Evolutionary conservation across 2,329 filamentous ascomycete species (phyloP).

Genomic region (Penicillium sp.): DNA sequence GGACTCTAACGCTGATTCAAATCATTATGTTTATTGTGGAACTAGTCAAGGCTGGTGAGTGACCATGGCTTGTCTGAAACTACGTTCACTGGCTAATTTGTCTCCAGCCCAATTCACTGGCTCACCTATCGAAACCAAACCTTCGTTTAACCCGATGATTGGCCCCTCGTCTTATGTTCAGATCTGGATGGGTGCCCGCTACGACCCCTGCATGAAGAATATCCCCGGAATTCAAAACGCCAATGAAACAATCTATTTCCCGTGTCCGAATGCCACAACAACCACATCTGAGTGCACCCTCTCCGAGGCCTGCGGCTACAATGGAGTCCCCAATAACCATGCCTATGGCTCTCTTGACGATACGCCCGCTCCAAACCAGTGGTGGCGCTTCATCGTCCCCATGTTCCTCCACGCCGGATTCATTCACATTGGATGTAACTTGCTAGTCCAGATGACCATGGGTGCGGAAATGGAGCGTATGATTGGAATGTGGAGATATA

Average conservation of each 20-base stretch:
- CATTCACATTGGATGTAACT: constrained; percentile 93
- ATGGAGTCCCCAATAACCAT: constrained; percentile 68
- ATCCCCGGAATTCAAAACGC: constrained; percentile 43
- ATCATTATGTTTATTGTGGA: constrained; percentile 85
- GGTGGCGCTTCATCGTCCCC: constrained; percentile 93
- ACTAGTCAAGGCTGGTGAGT: constrained; percentile 77
- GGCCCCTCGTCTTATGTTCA: constrained; percentile 86
- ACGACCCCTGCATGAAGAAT: constrained; percentile 92
- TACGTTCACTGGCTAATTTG: constrained; percentile 1
- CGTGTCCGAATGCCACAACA: constrained; percentile 78
- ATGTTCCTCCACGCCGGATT: constrained; percentile 95
- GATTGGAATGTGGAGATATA: constrained; percentile 85
- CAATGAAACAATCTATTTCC: constrained; percentile 54
- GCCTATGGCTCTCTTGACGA: constrained; percentile 53
- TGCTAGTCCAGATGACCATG: constrained; percentile 85
- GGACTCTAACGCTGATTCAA: constrained; percentile 74
- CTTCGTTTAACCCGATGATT: constrained; percentile 94
- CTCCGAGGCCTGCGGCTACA: constrained; percentile 80
- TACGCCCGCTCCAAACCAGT: constrained; percentile 76
- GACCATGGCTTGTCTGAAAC: not conserved
- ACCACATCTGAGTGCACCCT: constrained; percentile 66
- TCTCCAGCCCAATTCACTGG: constrained; percentile 69
- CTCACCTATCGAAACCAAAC: constrained; percentile 67
- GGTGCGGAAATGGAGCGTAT: constrained; percentile 89
- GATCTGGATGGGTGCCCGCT: constrained; percentile 96